A percentile compares a stretch with the other conserved stretches of the same genome.
Conservation (phyloP, 176 grass and related monocot species). For the Saccharum officinarum region DNA sequence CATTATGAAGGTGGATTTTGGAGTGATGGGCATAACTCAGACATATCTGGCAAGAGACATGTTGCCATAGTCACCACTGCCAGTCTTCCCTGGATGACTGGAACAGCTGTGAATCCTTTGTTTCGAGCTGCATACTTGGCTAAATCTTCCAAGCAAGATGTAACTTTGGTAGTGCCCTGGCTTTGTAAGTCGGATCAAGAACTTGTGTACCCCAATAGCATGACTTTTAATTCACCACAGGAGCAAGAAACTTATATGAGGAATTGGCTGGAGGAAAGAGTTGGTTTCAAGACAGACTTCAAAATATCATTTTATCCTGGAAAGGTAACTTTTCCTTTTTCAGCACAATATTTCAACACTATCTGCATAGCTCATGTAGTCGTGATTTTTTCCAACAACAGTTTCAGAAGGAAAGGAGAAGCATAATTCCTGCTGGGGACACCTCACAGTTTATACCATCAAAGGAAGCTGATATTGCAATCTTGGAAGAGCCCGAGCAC, state of each 20-base stretch:
- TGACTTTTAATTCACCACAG: slow-evolving; percentile 82
- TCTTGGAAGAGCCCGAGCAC: slow-evolving; percentile 95
- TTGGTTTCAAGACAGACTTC: slow-evolving; percentile 86
- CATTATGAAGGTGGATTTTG: slow-evolving; percentile 69
- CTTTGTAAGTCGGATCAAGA: slow-evolving; percentile 91
- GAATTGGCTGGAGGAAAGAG: slow-evolving; percentile 89
- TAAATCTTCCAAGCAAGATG: slow-evolving; percentile 68
- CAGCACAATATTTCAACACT: background rate
- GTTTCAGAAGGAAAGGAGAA: slow-evolving; percentile 95
- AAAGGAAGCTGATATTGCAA: slow-evolving; percentile 88
- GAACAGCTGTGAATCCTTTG: slow-evolving; percentile 94
- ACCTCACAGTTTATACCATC: slow-evolving; percentile 80
- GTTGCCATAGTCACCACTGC: slow-evolving; percentile 96
- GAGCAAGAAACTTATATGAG: slow-evolving; percentile 88
- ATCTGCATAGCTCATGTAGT: slow-evolving; percentile 29
- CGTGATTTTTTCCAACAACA: slow-evolving; percentile 1
- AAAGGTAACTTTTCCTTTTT: slow-evolving; percentile 60
- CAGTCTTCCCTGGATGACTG: slow-evolving; percentile 99
- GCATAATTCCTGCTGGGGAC: slow-evolving; percentile 92
- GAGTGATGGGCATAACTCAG: slow-evolving; percentile 42
- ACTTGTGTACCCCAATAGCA: slow-evolving; percentile 84
- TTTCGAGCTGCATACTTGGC: slow-evolving; percentile 96
- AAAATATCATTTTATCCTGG: slow-evolving; percentile 94
- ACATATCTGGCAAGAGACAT: slow-evolving; percentile 52
- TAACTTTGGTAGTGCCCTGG: slow-evolving; percentile 94